Evolutionary conservation across 2,329 filamentous ascomycete genomes (phyloP).

Genomic region (Fusarium sambucinum): DNA sequence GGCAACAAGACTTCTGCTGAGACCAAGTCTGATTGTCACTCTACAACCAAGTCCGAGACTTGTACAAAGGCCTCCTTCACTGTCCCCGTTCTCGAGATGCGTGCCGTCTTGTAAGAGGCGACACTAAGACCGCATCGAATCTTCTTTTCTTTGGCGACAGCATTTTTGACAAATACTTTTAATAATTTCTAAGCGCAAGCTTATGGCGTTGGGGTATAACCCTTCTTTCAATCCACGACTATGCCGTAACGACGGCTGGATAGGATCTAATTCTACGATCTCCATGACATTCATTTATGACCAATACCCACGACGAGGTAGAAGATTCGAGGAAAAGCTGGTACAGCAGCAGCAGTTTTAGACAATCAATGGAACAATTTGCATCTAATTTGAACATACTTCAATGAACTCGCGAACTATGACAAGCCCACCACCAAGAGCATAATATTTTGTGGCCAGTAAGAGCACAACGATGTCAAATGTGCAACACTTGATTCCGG

Average conservation of each 20-base stretch:
- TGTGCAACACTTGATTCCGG: neutral
- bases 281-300: conserved; percentile 44
- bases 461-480: neutral
- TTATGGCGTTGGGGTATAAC: conserved; percentile 34
- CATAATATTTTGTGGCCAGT: neutral
- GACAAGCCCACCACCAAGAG: neutral
- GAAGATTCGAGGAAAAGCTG: conserved; percentile 20
- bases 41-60: conserved; percentile 45
- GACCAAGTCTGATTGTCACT: conserved; percentile 26
- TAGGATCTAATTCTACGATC: conserved; percentile 39
- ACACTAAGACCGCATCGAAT: neutral
- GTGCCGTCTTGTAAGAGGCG: conserved; percentile 45
- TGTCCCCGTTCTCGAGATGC: conserved; percentile 48
- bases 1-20: conserved; percentile 47
- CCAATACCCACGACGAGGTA: conserved; percentile 24
- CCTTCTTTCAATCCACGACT: conserved; percentile 41
- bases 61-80: conserved; percentile 46
- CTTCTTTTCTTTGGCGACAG: conserved; percentile 8
- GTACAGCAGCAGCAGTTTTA: conserved; percentile 11
- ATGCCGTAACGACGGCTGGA: conserved; percentile 44
- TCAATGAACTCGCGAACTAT: neutral
- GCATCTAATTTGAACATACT: neutral
- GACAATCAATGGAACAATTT: conserved; percentile 23
- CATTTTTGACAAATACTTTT: conserved; percentile 20
- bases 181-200: conserved; percentile 35